These are phyloP conservation scores for Aspergillus thermomutatus DNA, from an alignment of 2,329 filamentous ascomycete genomes.

Conservation along the genomic window DNA sequence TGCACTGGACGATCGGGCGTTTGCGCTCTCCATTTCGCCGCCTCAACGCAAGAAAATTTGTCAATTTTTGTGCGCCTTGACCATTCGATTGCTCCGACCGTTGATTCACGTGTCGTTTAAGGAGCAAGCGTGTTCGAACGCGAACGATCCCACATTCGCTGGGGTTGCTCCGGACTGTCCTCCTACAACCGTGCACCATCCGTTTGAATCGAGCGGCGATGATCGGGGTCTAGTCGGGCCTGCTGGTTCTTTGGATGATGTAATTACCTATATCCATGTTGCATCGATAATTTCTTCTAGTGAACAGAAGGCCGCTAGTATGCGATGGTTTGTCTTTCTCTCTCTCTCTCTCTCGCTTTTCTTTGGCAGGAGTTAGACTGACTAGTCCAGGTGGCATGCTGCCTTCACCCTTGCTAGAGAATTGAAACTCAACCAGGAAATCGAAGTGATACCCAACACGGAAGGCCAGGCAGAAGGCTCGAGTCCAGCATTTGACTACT, in stretches of 20 bases:
- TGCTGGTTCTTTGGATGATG: conserved; percentile 78
- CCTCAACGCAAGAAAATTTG: conserved; percentile 81
- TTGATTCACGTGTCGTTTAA: conserved; percentile 70
- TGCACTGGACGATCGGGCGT: conserved; percentile 86
- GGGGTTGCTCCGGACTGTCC: conserved; percentile 74
- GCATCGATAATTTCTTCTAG: conserved; percentile 89
- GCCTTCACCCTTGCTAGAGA: conserved; percentile 88
- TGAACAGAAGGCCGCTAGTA: conserved; percentile 90
- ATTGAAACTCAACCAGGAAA: conserved; percentile 79
- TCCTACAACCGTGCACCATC: conserved; percentile 60
- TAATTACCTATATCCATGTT: conserved; percentile 87
- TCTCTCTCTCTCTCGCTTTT: too few relatives aligned
- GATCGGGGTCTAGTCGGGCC: conserved; percentile 43
- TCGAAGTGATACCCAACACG: conserved; percentile 43
- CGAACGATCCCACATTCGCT: conserved; percentile 43
- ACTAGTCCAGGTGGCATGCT: conserved; percentile 66
- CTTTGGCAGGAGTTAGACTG: conserved; percentile 4
- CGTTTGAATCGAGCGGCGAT: conserved; percentile 57
- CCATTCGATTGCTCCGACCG: conserved; percentile 77
- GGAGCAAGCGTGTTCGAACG: conserved; percentile 44
- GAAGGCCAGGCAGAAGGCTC: conserved; percentile 30
- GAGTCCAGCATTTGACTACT: conserved; percentile 32
- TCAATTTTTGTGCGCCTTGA: conserved; percentile 82
- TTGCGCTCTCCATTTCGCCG: conserved; percentile 78
- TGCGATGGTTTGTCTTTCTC: conserved; percentile 61